Conservation (phyloP, 495 filamentous ascomycete genomes). For the Lasiosphaeria miniovina region DNA sequence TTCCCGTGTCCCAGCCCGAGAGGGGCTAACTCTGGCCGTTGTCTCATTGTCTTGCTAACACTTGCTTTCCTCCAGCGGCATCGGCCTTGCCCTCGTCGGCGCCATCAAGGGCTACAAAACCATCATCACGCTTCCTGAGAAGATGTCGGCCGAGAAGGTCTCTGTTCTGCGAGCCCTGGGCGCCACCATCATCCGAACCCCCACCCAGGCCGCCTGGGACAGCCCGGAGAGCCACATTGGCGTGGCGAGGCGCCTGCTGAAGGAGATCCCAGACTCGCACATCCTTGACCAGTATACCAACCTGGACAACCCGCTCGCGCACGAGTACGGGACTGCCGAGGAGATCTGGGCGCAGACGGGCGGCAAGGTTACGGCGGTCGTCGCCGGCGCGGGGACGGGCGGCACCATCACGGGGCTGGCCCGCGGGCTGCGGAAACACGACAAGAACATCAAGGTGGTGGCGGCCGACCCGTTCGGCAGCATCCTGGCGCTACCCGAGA, state of each 20-base stretch:
- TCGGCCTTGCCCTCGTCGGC: conserved; percentile 88
- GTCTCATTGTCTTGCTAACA: conserved; percentile 5
- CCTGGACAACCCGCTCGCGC: conserved; percentile 83
- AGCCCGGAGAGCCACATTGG: conserved; percentile 95
- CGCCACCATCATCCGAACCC: conserved; percentile 95
- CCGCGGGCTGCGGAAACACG: conserved; percentile 82
- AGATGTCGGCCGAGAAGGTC: conserved; percentile 99
- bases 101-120: conserved; percentile 97
- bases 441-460: conserved; percentile 74
- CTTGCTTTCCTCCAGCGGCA: conserved; percentile 58
- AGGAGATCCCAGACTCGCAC: conserved; percentile 94
- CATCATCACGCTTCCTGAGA: conserved; percentile 97
- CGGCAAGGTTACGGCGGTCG: conserved; percentile 78
- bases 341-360: conserved; percentile 92
- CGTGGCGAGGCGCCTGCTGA: conserved; percentile 82
- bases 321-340: conserved; percentile 92
- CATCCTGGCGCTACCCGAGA: conserved; percentile 75
- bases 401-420: conserved; percentile 93
- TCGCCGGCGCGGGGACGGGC: conserved; percentile 93
- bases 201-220: conserved; percentile 92
- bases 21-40: background rate
- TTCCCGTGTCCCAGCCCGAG: no score
- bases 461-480: conserved; percentile 90
- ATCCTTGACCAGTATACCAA: conserved; percentile 98
- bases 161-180: conserved; percentile 88